These are phyloP conservation scores for Fraxinus sp. DNA, from an alignment of 305 asterid species.

Conservation along the genomic window DNA sequence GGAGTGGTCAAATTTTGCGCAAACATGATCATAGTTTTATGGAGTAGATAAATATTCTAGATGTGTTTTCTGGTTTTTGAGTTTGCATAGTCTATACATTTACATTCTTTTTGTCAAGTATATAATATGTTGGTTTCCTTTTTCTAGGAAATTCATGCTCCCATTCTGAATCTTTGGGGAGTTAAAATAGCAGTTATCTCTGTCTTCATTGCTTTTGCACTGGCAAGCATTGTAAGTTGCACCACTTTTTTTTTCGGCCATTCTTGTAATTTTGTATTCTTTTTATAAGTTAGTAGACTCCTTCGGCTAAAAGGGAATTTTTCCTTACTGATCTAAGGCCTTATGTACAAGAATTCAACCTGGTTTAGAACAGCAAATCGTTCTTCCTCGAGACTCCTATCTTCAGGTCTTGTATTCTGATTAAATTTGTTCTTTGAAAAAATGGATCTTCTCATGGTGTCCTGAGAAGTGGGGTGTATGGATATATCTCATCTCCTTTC, in stretches of 20 bases:
- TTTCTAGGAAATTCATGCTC: slow-evolving; percentile 85
- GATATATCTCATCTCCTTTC: slow-evolving; percentile 27
- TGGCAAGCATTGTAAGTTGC: slow-evolving; percentile 91
- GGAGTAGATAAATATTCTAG: not conserved
- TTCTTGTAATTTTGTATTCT: not conserved
- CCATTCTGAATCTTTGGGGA: slow-evolving; percentile 75
- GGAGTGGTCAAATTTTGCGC: not conserved
- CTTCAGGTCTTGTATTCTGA: slow-evolving; percentile 65
- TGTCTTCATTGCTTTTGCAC: slow-evolving; percentile 69
- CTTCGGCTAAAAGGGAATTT: slow-evolving; percentile 13
- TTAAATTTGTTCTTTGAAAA: slow-evolving; percentile 14
- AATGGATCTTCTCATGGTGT: not conserved
- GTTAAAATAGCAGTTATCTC: slow-evolving; percentile 76
- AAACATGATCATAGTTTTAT: not conserved
- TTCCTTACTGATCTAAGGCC: slow-evolving; percentile 52
- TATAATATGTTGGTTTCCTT: slow-evolving; percentile 6
- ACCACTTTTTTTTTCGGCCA: slow-evolving; percentile 8
- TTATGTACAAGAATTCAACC: slow-evolving; percentile 88
- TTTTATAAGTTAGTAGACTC: slow-evolving; percentile 5
- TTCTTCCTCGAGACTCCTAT: slow-evolving; percentile 95
- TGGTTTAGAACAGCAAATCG: slow-evolving; percentile 94
- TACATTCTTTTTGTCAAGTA: not conserved
- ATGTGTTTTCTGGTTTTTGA: not conserved
- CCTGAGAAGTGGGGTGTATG: slow-evolving; percentile 22
- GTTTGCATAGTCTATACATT: not conserved